These are phyloP conservation scores for Rostrohypoxylon terebratum DNA, from an alignment of 495 filamentous ascomycete genomes.

Conservation along the genomic window DNA sequence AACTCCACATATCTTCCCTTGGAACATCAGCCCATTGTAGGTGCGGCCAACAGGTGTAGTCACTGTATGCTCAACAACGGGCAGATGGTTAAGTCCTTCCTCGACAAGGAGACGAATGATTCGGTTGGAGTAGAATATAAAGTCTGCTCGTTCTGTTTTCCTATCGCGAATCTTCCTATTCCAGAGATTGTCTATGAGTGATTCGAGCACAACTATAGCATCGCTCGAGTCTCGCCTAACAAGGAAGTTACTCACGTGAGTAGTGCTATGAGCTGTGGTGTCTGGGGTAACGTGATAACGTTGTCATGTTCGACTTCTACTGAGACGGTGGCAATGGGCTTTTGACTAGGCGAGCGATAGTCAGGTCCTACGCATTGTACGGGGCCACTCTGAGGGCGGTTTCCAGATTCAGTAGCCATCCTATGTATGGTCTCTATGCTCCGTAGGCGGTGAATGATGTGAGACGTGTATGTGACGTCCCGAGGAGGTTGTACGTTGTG, in stretches of 20 bases:
- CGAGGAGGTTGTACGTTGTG: conserved; percentile 1
- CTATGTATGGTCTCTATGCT: conserved; percentile 16
- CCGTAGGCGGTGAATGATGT: not conserved
- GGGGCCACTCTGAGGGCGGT: conserved; percentile 61
- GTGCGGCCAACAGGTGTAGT: conserved; percentile 89
- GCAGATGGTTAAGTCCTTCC: conserved; percentile 96
- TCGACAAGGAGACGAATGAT: conserved; percentile 98
- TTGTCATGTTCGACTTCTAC: conserved; percentile 83
- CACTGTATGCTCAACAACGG: conserved; percentile 85
- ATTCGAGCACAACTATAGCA: conserved; percentile 28
- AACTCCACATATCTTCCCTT: conserved; percentile 98
- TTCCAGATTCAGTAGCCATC: conserved; percentile 45
- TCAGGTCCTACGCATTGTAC: conserved; percentile 80
- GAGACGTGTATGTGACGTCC: not conserved
- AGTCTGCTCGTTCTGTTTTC: conserved; percentile 89
- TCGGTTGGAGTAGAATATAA: conserved; percentile 99
- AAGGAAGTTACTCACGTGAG: conserved; percentile 80
- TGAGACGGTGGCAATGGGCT: conserved; percentile 91
- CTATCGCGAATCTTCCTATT: conserved; percentile 93
- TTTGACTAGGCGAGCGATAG: conserved; percentile 80
- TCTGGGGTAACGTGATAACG: conserved; percentile 90
- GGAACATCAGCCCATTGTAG: conserved; percentile 93
- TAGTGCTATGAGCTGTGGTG: conserved; percentile 94
- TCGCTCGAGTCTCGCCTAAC: conserved; percentile 22
- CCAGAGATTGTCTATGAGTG: conserved; percentile 19